A percentile compares a stretch with the other conserved stretches of the same genome.
Evolutionary conservation across 495 filamentous ascomycete species (phyloP).

Genomic region (Podospora appendiculata): DNA sequence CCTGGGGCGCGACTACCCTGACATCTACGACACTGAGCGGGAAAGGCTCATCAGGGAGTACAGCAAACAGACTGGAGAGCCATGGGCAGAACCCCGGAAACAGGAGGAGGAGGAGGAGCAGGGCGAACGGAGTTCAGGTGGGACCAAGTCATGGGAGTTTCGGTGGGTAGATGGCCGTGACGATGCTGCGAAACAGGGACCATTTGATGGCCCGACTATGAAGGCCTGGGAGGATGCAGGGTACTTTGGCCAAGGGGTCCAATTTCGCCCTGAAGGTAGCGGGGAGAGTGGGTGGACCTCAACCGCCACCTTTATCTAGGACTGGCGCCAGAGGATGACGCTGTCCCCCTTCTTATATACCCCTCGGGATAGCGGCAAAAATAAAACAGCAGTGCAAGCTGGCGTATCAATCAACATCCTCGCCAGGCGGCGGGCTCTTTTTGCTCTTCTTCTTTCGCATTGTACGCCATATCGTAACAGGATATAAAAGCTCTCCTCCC

Average conservation of each 20-base stretch:
- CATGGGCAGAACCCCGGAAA: conserved; percentile 61
- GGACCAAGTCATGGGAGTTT: conserved; percentile 72
- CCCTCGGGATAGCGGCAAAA: background rate
- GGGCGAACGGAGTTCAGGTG: conserved; percentile 1
- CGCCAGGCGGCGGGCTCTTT: background rate
- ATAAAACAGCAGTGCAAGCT: background rate
- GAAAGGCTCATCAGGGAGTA: conserved; percentile 80
- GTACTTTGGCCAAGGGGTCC: conserved; percentile 90
- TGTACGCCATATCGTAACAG: background rate
- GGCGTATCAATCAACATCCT: background rate
- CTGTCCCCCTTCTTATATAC: background rate
- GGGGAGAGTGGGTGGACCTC: conserved; percentile 54
- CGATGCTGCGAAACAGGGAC: conserved; percentile 69
- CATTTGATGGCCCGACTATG: conserved; percentile 81
- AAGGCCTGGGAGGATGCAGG: conserved; percentile 79
- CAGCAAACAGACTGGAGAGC: conserved; percentile 77
- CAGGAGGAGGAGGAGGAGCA: conserved; percentile 12
- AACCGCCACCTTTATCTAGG: conserved; percentile 51
- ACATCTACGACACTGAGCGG: conserved; percentile 86
- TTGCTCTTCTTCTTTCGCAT: background rate
- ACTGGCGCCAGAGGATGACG: background rate
- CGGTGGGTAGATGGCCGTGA: conserved; percentile 87
- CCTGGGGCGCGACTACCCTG: conserved; percentile 67
- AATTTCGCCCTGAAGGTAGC: conserved; percentile 60
- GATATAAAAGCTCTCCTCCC: background rate